Conservation (phyloP, 2,329 filamentous ascomycete species). For the Hortaea sp. region DNA sequence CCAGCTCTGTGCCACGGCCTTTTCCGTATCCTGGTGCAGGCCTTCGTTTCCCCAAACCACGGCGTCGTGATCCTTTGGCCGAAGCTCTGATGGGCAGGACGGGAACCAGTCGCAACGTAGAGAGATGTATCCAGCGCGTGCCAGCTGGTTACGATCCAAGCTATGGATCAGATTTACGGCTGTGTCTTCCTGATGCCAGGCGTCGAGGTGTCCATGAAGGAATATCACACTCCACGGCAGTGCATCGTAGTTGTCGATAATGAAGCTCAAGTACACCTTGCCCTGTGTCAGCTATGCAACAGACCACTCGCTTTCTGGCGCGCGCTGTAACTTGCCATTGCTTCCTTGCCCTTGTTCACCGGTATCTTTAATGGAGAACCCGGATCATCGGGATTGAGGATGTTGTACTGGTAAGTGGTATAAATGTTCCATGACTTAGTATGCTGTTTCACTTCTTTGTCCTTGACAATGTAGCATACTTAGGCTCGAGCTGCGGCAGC, state of each 20-base stretch:
- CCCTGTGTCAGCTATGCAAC: neutral
- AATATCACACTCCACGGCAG: constrained; percentile 33
- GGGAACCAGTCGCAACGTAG: constrained; percentile 44
- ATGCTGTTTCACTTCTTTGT: neutral
- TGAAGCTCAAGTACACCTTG: constrained; percentile 33
- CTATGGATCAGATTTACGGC: constrained; percentile 8
- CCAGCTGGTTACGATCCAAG: constrained; percentile 32
- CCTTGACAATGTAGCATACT: constrained; percentile 1
- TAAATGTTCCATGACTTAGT: constrained; percentile 4
- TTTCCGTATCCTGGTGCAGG: constrained; percentile 26
- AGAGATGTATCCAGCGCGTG: constrained; percentile 42
- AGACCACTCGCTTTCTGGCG: neutral
- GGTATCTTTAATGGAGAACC: constrained; percentile 32
- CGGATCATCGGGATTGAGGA: constrained; percentile 22
- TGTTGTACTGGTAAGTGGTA: constrained; percentile 27
- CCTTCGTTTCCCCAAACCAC: constrained; percentile 18
- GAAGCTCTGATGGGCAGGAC: constrained; percentile 33
- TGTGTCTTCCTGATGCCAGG: constrained; percentile 12
- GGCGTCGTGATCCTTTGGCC: constrained; percentile 1
- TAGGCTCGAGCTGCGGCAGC: constrained; percentile 5
- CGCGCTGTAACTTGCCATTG: constrained; percentile 27
- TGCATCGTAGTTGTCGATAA: constrained; percentile 35
- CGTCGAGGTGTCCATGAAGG: constrained; percentile 10
- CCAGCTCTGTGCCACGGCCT: constrained; percentile 33
- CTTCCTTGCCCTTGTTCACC: constrained; percentile 37